A percentile compares a stretch with the other conserved stretches of the same genome.
These are phyloP conservation scores for Punctularia strigosozonata DNA, from an alignment of 768 basidiomycete genomes.

Conservation along the genomic window DNA sequence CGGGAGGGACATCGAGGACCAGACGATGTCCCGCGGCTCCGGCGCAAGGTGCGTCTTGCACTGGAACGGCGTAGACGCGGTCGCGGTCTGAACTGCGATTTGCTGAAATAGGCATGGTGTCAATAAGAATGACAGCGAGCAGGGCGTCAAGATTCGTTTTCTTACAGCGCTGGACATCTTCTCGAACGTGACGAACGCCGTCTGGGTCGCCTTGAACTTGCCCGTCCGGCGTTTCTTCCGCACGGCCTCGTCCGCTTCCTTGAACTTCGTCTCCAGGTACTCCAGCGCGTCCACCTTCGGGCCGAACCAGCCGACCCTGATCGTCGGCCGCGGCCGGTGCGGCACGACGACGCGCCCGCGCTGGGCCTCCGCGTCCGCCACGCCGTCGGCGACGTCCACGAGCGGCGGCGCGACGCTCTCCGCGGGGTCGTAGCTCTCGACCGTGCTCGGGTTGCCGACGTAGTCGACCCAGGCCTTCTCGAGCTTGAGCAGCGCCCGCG, in stretches of 20 bases:
- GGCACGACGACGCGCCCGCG: constrained; percentile 55
- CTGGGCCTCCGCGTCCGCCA: constrained; percentile 45
- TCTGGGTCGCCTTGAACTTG: constrained; percentile 70
- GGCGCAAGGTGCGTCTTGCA: constrained; percentile 70
- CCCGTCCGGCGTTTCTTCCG: constrained; percentile 58
- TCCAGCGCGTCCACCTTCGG: constrained; percentile 82
- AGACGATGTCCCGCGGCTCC: constrained; percentile 92
- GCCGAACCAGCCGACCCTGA: constrained; percentile 65
- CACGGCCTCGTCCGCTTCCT: constrained; percentile 74
- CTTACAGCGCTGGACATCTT: constrained; percentile 86
- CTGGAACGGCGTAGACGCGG: constrained; percentile 56
- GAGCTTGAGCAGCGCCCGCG: constrained; percentile 64
- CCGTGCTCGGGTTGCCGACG: constrained; percentile 86
- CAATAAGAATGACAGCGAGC: not conserved
- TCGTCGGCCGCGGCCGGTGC: constrained; percentile 63
- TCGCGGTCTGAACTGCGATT: constrained; percentile 79
- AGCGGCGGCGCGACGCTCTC: constrained; percentile 38
- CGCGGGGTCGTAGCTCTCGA: constrained; percentile 69
- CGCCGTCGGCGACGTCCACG: constrained; percentile 37
- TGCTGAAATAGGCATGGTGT: constrained; percentile 36
- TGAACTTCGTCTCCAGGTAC: constrained; percentile 71
- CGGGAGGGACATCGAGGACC: constrained; percentile 78
- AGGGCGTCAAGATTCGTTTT: too few species aligned
- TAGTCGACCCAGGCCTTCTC: constrained; percentile 85
- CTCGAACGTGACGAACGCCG: constrained; percentile 94